Evolutionary conservation across 2,329 filamentous ascomycete species (phyloP).

Genomic region (Penicillium freii): DNA sequence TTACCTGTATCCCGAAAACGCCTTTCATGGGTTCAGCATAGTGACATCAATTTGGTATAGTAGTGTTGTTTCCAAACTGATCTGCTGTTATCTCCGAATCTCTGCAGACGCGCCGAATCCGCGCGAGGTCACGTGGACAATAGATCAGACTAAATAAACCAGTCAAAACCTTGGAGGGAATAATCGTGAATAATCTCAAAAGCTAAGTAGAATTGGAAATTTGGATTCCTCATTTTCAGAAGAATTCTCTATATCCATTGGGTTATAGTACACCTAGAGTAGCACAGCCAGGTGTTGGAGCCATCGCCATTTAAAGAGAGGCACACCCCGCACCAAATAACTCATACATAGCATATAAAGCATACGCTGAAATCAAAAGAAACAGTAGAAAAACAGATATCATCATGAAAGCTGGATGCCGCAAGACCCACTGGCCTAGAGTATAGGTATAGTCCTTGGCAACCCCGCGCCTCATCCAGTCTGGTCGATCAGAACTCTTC

Average conservation of each 20-base stretch:
- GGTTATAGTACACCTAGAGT: conserved; percentile 23
- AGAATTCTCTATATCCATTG: conserved; percentile 24
- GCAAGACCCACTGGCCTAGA: not conserved
- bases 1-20: not conserved
- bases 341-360: conserved; percentile 24
- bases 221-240: not conserved
- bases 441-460: not conserved
- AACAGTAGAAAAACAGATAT: conserved; percentile 19
- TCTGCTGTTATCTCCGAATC: conserved; percentile 8
- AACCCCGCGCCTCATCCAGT: conserved; percentile 3
- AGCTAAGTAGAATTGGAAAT: not conserved
- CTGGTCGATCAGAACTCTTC: conserved; percentile 71
- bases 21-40: conserved; percentile 18
- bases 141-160: not conserved
- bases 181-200: not conserved
- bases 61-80: not conserved
- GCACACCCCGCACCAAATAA: conserved; percentile 11
- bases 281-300: conserved; percentile 16
- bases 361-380: conserved; percentile 22
- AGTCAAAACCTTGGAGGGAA: not conserved
- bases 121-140: conserved; percentile 22
- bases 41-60: not conserved
- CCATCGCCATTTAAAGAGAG: conserved; percentile 13
- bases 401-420: conserved; percentile 11
- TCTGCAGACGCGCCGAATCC: conserved; percentile 16